A percentile compares a stretch with the other conserved stretches of the same genome.
These are phyloP conservation scores for Flaveria robusta DNA, from an alignment of 129 eudicot species.

Conservation along the genomic window DNA sequence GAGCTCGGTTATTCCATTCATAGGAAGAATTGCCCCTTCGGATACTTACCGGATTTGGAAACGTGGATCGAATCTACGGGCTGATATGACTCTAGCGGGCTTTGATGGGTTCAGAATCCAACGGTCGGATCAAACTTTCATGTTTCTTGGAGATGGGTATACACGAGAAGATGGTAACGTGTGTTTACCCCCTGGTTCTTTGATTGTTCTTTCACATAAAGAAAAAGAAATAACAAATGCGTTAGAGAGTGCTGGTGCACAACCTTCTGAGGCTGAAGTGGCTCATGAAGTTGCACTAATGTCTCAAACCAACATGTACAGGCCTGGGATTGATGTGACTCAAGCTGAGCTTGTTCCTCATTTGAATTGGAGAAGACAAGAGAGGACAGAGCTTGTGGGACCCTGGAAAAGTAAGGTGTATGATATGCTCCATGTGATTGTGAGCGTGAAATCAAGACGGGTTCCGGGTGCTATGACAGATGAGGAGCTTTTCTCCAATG, in stretches of 20 bases:
- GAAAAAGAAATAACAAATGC: slow-evolving; percentile 95
- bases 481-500: slow-evolving; percentile 88
- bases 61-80: slow-evolving; percentile 91
- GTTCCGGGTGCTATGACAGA: slow-evolving; percentile 99
- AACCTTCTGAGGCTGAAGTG: slow-evolving; percentile 88
- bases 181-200: slow-evolving; percentile 77
- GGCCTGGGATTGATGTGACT: slow-evolving; percentile 97
- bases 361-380: slow-evolving; percentile 90
- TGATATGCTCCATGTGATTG: slow-evolving; percentile 93
- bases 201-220: slow-evolving; percentile 86
- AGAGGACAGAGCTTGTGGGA: slow-evolving; percentile 84
- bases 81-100: slow-evolving; percentile 99
- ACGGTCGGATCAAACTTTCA: slow-evolving; percentile 89
- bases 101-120: slow-evolving; percentile 94
- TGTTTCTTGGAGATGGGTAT: slow-evolving; percentile 90
- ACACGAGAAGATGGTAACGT: slow-evolving; percentile 52
- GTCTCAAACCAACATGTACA: slow-evolving; percentile 94
- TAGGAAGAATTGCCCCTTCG: slow-evolving; percentile 91
- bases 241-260: slow-evolving; percentile 94
- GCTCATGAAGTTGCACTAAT: slow-evolving; percentile 91
- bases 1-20: slow-evolving; percentile 92
- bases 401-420: slow-evolving; percentile 87
- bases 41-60: slow-evolving; percentile 95
- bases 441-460: slow-evolving; percentile 92
- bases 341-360: slow-evolving; percentile 95